Base-by-base conservation (phyloP, 1,139 yeast species). In the Suhomyces bribrorum region DNA sequence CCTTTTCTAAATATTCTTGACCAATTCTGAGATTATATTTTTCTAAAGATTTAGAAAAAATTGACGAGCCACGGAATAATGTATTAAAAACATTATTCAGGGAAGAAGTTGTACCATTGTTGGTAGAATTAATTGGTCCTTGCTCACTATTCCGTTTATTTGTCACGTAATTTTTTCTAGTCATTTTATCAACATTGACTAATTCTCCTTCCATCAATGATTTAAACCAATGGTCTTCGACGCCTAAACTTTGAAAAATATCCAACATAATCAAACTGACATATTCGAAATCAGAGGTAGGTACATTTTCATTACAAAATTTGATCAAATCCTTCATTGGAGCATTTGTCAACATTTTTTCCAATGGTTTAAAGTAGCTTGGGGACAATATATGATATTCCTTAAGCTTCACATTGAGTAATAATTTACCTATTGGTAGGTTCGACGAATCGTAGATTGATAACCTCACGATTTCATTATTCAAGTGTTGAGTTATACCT, bases 31-130 rank as follows among this genome's bases (percentile, higher is more conserved):
- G 71, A 57, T 86, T 84, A 56, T 82, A 88, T 46, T 78, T 73
- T 51, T 92, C 97, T 36, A 90, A 59, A 0, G 95, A 76, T 56
- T 86, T 87, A 0, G 96, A 83, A 45, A 90, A 72, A 7, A 89
- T 71, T 1, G 95, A 82, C 40, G 87, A 85, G 0, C 97, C 96
- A 49, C 97, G 70, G 55, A 92, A 90, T 14, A 92, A 60, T 0
- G 95, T 81, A 50, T 86, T 86, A 57, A 79, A 79, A 2, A 79
- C 75, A 51, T 79, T 74, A 40, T 64, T 72, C 33, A 59, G 54
- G 2, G 65, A 61, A 17, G 46, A 41, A 5, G 46, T 23, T 3
- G 33, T 29, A 3, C 34, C 37, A 12, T 29, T 36, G 13, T 17
- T 32, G 4, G 32, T 17, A 4, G 34, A 7, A 13, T 16, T 25